Conservation (phyloP, 75 land plant species). For the Pinus albicaulis region DNA sequence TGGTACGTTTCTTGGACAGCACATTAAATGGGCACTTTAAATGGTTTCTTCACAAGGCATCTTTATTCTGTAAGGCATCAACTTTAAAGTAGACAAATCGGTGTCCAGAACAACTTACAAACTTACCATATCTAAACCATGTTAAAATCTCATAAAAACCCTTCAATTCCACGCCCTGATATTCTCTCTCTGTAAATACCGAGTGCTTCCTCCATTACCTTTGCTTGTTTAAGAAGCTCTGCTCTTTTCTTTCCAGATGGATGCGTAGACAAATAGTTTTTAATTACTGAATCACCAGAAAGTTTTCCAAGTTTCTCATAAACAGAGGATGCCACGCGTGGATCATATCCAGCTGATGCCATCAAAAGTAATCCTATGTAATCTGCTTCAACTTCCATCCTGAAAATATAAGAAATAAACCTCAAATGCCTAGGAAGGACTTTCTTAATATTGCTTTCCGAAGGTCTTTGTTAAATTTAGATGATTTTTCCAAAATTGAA, state of each 20-base stretch:
- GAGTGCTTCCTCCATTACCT: conserved; percentile 90
- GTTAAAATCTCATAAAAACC: conserved; percentile 53
- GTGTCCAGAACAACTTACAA: too few relatives aligned
- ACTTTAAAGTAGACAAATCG: too few relatives aligned
- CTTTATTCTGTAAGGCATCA: too few relatives aligned
- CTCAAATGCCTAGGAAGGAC: neutral
- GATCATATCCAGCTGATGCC: conserved; percentile 96
- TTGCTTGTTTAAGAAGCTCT: conserved; percentile 57
- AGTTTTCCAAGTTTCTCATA: conserved; percentile 90
- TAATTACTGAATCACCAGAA: conserved; percentile 48
- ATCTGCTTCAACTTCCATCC: conserved; percentile 99
- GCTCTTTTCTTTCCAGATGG: conserved; percentile 93
- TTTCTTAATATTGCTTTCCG: neutral
- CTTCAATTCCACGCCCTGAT: conserved; percentile 62
- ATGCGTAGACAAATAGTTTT: conserved; percentile 90
- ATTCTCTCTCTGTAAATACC: conserved; percentile 51
- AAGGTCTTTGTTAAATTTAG: neutral
- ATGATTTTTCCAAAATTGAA: neutral
- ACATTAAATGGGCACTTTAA: too few relatives aligned
- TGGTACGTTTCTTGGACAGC: too few relatives aligned
- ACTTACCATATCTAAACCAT: too few relatives aligned
- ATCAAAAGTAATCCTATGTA: conserved; percentile 87
- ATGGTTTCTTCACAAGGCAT: too few relatives aligned
- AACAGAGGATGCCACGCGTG: conserved; percentile 79
- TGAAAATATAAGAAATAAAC: conserved; percentile 15